Base-by-base conservation (phyloP, 2,329 filamentous ascomycete genomes). In the Diplodia sapinea region DNA sequence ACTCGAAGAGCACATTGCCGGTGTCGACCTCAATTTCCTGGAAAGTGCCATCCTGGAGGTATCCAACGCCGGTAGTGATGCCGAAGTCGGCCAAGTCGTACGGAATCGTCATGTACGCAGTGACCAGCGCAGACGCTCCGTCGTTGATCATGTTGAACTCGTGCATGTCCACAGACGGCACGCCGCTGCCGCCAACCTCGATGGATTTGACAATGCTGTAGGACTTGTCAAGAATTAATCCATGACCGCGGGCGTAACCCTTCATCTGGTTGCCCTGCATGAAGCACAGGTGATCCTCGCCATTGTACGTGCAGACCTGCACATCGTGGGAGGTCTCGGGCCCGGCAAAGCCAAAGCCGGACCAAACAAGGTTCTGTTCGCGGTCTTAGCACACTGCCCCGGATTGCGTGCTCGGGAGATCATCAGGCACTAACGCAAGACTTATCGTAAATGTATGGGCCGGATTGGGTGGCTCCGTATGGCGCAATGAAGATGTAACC, bases 1-100 rank as follows among this genome's bases (percentile, higher is more conserved):
- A 88, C 70, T 88, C 85, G 69, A 88, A 88, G 11, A 87, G 69
- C 3, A 88, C 73, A 40, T 82, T 79, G 2, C 85, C 85, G 1
- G 84, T 87, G 23, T 83, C 79, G 43, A 86, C 84, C 63, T 87
- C 82, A 38, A 86, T 76, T 73, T 86, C 84, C 71, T 85, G 83
- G 68, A 85, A 85, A 2, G 83, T 76, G 62, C 82, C 82, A 71
- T 85, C 81, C 71, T 84, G 82, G 56, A 85, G 73, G 80, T 82
- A 85, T 1, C 83, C 83, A 66, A 84, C 77, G 5, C 83, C 83
- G 13, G 77, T 74, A 57, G 77, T 71, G 20, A 79, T 70, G 49
- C 78, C 77, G 68, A 75, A 79, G 17, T 70, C 74, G 11, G 78
- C 83, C 75, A 85, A 77, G 66, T 85, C 83, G 70, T 82, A 79